Conservation (phyloP, 192 early-diverging fungal species). For the Podila epigama region DNA sequence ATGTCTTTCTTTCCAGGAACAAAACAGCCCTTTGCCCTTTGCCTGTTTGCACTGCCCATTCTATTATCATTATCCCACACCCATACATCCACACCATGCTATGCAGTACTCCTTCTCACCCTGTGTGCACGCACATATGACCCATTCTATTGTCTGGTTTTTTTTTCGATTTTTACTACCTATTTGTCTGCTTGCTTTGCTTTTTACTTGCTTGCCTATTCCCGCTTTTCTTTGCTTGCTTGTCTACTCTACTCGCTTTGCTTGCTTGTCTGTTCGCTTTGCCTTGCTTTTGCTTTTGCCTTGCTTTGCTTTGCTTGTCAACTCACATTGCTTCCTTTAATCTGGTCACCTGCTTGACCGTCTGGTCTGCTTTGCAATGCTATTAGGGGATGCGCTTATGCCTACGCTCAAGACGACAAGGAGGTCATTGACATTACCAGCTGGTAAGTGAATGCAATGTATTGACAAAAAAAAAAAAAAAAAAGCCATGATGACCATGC, state of each 20-base stretch:
- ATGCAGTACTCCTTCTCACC: not conserved
- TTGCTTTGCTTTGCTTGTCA: not conserved
- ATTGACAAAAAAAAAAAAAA: not conserved
- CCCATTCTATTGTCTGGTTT: not conserved
- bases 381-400: conserved; percentile 10
- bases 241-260: not conserved
- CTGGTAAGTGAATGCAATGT: conserved; percentile 3
- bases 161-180: not conserved
- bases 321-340: not conserved
- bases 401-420: conserved; percentile 21
- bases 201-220: too few relatives aligned
- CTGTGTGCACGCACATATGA: not conserved
- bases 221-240: not conserved
- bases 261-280: not conserved
- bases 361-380: not conserved
- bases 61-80: too few relatives aligned
- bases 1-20: too few relatives aligned
- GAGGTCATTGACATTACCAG: conserved; percentile 22
- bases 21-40: too few relatives aligned
- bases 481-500: not conserved
- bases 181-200: too few relatives aligned
- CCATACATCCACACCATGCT: not conserved
- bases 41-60: too few relatives aligned
- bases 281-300: not conserved
- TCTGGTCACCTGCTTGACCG: too few relatives aligned